Base-by-base conservation (phyloP, 2,329 filamentous ascomycete genomes). In the Talaromyces rugulosus region DNA sequence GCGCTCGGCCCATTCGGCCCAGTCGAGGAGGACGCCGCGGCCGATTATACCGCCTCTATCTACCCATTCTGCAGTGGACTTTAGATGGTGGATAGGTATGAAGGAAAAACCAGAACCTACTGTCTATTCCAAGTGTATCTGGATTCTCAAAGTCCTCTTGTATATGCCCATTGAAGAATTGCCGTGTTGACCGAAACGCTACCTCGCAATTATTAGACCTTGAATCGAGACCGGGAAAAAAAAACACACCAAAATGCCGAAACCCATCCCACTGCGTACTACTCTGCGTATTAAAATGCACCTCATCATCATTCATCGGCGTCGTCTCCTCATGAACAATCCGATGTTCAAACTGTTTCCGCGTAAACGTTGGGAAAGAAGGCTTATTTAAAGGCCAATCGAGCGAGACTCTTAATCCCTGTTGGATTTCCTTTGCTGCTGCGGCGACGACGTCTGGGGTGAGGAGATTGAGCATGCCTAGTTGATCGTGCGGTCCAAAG, bases 401-500 rank as follows among this genome's bases (percentile, higher is more conserved):
- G 16, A 54, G n/a, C 3, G 52, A 14, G 4, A 34, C 28, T 4
- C 71, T 68, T 16, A 72, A 64, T 0, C 71, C 72, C 3, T 70
- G 66, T 14, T 75, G 74, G 64, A 83, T 82, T 66, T 83, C 80
- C 18, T 72, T 70, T 0, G 80, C 75, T 0, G 80, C 80, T 6
- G 72, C 69, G 7, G 72, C 72, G 23, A 81, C 74, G 11, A 74
- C 75, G n/a, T 74, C 69, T 0, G 80, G 77, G 0, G 82, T 85
- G 59, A 86, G 75, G 2, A 84, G 75, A 68, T 85, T 85, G 1
- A 86, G 74, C 66, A 81, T 83, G 28, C 84, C 84, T 11, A 83
- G 74, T 65, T 85, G 74, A 62, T 86, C 83, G 2, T 74, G 61
- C 5, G 74, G 67, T 2, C 83, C 83, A 64, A 82, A 85, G 4